These are phyloP conservation scores for Chrysoporthe cubensis DNA, from an alignment of 2,329 filamentous ascomycete species.

Conservation along the genomic window DNA sequence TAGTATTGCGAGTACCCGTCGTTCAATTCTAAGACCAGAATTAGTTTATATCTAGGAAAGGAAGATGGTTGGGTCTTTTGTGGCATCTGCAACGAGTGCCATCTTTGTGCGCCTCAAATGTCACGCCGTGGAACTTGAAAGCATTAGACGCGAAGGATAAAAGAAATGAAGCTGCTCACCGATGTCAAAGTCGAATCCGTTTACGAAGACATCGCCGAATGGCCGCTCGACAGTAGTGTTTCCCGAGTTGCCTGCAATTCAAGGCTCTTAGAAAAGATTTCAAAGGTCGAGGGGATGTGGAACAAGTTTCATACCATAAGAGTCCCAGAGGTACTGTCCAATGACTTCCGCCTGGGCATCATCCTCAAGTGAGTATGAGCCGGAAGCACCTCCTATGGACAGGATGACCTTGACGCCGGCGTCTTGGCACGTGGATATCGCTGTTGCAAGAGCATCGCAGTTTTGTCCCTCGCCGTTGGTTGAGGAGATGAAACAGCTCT, in stretches of 20 bases:
- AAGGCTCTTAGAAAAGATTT: neutral
- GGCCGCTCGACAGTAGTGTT: constrained; percentile 40
- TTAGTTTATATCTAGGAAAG: neutral
- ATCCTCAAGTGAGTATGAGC: constrained; percentile 40
- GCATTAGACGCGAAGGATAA: neutral
- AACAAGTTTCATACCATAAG: constrained; percentile 40
- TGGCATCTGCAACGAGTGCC: neutral
- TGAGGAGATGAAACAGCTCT: constrained; percentile 42
- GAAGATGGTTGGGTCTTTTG: neutral
- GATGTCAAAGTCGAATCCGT: constrained; percentile 51
- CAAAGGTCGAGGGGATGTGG: neutral
- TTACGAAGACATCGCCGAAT: constrained; percentile 47
- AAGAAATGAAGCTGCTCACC: neutral
- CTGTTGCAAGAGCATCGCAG: constrained; percentile 44
- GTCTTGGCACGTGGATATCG: constrained; percentile 48
- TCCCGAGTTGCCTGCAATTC: constrained; percentile 34
- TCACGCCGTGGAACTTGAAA: neutral
- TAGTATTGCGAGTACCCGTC: constrained; percentile 42
- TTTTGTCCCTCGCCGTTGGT: constrained; percentile 39
- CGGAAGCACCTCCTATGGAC: constrained; percentile 47
- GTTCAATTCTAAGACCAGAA: constrained; percentile 34
- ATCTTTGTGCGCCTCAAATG: neutral
- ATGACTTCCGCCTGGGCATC: constrained; percentile 45
- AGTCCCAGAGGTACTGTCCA: constrained; percentile 49
- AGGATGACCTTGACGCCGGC: constrained; percentile 50